Conservation (phyloP, 805 yeast genomes). For the Barnettozyma salicaria region DNA sequence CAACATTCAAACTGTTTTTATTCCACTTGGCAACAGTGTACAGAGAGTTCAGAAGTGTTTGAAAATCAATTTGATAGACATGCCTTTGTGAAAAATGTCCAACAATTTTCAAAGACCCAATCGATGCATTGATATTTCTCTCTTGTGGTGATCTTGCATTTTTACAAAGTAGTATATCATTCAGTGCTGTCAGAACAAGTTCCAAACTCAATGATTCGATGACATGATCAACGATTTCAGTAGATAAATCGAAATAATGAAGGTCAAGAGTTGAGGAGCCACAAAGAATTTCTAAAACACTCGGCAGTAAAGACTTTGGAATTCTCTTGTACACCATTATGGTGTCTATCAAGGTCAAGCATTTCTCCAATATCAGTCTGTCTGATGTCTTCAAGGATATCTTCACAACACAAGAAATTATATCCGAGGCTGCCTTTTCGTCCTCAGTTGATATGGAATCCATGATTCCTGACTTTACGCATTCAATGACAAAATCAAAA, state of each 20-base stretch:
- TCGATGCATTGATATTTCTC: constrained; percentile 28
- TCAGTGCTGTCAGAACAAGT: constrained; percentile 12
- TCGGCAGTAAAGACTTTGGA: constrained; percentile 35
- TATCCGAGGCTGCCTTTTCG: constrained; percentile 25
- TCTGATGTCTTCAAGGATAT: constrained; percentile 38
- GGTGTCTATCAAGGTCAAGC: constrained; percentile 38
- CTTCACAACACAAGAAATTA: constrained; percentile 32
- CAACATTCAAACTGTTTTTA: constrained; percentile 34
- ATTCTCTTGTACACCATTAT: constrained; percentile 41
- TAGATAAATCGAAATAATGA: constrained; percentile 30
- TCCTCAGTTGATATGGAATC: constrained; percentile 22
- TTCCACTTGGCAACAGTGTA: constrained; percentile 30
- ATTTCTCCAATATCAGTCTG: constrained; percentile 30
- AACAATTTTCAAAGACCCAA: constrained; percentile 37
- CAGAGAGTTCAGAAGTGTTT: constrained; percentile 31
- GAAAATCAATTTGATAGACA: constrained; percentile 26
- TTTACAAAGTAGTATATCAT: constrained; percentile 16
- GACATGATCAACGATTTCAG: constrained; percentile 36
- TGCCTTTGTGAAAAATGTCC: constrained; percentile 27
- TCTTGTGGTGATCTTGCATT: constrained; percentile 10
- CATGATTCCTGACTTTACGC: constrained; percentile 37
- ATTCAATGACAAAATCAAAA: constrained; percentile 35
- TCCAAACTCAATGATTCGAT: constrained; percentile 15
- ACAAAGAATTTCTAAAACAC: constrained; percentile 40
- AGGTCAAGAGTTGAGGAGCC: constrained; percentile 35